phyloP scores from a whole-genome alignment of 2,329 filamentous ascomycete species.

The Sporothrix phasma region DNA sequence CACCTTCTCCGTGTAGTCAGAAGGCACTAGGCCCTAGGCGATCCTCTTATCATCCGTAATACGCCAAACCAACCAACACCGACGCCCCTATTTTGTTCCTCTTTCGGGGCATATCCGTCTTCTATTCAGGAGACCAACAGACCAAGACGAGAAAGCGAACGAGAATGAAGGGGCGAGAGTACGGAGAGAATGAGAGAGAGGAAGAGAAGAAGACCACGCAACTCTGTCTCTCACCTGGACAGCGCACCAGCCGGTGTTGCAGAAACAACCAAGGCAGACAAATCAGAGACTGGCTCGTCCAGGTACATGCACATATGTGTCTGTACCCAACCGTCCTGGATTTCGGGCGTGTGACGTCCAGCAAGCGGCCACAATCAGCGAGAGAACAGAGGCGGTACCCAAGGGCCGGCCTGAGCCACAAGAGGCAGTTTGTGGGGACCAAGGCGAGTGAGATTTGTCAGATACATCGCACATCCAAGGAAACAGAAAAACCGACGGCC shows the following conservation, averaged over 20 bases:
- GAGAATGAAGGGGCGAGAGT: too few species aligned
- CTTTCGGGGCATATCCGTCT: background rate
- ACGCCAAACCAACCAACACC: background rate
- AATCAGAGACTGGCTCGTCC: background rate
- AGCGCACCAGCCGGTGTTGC: background rate
- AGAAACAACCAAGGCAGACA: background rate
- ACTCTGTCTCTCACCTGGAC: background rate
- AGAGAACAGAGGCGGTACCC: background rate
- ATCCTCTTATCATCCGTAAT: background rate
- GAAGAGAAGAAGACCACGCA: background rate
- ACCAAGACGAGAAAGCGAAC: too few species aligned
- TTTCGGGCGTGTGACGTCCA: background rate
- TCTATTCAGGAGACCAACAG: background rate
- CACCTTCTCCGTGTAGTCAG: background rate
- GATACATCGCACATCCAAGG: background rate
- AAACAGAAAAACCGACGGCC: background rate
- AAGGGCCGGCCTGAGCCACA: background rate
- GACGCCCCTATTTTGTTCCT: background rate
- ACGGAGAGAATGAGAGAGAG: background rate
- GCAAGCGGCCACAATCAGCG: background rate
- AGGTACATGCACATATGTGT: conserved; percentile 11
- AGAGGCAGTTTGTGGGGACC: too few species aligned
- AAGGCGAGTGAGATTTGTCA: background rate
- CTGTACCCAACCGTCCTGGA: conserved; percentile 9
- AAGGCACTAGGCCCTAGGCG: too few species aligned